Percentiles rank a stretch among this genome's conserved stretches.
These are phyloP conservation scores for Mercurialis annua DNA, from an alignment of 345 rosid genomes.

Conservation along the genomic window DNA sequence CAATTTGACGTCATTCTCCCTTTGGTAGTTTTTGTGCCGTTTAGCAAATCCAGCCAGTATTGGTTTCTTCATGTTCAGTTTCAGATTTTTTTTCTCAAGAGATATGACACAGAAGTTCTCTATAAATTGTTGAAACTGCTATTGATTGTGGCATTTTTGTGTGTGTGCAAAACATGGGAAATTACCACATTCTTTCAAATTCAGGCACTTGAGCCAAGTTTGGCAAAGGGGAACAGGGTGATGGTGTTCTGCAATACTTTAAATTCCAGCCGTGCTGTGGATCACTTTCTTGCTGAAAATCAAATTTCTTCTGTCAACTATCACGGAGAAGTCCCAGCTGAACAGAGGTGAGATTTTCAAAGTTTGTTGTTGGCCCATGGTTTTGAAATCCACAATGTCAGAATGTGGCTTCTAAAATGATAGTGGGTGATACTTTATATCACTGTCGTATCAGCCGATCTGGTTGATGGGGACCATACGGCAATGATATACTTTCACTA, in stretches of 20 bases:
- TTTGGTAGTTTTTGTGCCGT: neutral
- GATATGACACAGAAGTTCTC: neutral
- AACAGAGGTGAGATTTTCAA: slow-evolving; percentile 55
- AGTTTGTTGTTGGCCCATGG: neutral
- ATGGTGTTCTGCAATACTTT: slow-evolving; percentile 93
- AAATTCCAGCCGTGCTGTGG: slow-evolving; percentile 90
- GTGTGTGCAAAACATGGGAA: slow-evolving; percentile 1
- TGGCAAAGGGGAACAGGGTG: slow-evolving; percentile 88
- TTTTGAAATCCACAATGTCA: no score
- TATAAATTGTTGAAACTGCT: neutral
- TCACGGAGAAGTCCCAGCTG: slow-evolving; percentile 96
- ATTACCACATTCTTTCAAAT: slow-evolving; percentile 23
- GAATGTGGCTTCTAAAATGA: no score
- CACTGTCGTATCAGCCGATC: neutral
- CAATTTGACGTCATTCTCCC: neutral
- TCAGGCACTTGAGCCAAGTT: slow-evolving; percentile 95
- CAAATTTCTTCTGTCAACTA: slow-evolving; percentile 84
- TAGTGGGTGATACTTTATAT: neutral
- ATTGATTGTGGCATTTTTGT: neutral
- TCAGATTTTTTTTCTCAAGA: neutral
- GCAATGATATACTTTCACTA: no score
- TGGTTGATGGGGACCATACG: neutral
- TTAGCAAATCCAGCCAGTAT: neutral
- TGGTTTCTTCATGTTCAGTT: neutral
- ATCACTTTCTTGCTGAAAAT: slow-evolving; percentile 81